These are phyloP conservation scores for Cardamine resedifolia DNA, from an alignment of 345 rosid genomes.

Conservation along the genomic window DNA sequence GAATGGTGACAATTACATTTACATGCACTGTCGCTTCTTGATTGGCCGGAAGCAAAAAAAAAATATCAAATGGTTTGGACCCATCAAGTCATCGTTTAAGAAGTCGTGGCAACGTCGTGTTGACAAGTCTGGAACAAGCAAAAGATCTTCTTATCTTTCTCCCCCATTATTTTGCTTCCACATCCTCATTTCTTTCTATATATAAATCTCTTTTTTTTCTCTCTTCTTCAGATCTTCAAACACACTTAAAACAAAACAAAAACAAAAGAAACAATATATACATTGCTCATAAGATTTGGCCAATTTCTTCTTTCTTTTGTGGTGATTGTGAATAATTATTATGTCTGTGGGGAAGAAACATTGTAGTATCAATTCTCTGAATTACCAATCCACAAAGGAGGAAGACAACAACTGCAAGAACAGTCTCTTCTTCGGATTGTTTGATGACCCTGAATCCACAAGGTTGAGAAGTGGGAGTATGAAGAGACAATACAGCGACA, in stretches of 20 bases:
- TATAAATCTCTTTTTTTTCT: not conserved
- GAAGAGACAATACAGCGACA: slow-evolving; percentile 39
- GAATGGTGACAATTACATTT: slow-evolving; percentile 1
- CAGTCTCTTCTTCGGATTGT: slow-evolving; percentile 36
- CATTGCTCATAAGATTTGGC: not conserved
- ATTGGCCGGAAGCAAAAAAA: slow-evolving; percentile 4
- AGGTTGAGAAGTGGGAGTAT: slow-evolving; percentile 36
- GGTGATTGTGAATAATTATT: slow-evolving; percentile 10
- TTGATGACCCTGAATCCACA: slow-evolving; percentile 31
- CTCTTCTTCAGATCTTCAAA: slow-evolving; percentile 10
- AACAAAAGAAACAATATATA: not conserved
- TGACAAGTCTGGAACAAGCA: slow-evolving; percentile 33
- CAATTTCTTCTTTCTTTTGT: slow-evolving; percentile 18
- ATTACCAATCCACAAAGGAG: not conserved
- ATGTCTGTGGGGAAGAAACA: slow-evolving; percentile 31
- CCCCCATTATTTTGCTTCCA: slow-evolving; percentile 21
- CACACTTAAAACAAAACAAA: slow-evolving; percentile 8
- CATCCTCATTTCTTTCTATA: slow-evolving; percentile 6
- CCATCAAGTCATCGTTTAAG: slow-evolving; percentile 21
- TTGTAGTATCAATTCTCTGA: slow-evolving; percentile 22
- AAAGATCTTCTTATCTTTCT: slow-evolving; percentile 14
- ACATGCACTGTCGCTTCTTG: not conserved
- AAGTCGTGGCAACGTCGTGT: slow-evolving; percentile 38
- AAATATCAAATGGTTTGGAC: slow-evolving; percentile 27
- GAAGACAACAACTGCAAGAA: slow-evolving; percentile 26